phyloP scores from a whole-genome alignment of 768 basidiomycete species.

The Lactarius pseudohatsudake region DNA sequence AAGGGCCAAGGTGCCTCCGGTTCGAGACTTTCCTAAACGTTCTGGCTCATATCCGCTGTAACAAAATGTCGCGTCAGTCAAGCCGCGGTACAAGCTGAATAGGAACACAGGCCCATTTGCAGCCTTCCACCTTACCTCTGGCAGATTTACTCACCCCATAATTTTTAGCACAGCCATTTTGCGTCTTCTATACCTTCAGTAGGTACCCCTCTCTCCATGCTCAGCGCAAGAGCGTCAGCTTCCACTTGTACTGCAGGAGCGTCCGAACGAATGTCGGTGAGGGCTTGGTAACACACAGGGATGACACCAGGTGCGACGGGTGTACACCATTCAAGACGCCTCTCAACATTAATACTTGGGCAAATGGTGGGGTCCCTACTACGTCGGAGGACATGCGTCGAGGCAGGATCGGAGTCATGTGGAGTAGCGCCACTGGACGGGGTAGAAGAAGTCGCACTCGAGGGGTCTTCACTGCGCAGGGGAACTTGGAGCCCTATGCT shows the following conservation, averaged over 20 bases:
- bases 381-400: too few relatives aligned
- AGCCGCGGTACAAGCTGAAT: background rate
- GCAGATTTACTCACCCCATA: constrained; percentile 82
- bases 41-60: constrained; percentile 62
- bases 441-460: too few relatives aligned
- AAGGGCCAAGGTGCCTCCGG: constrained; percentile 78
- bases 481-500: too few relatives aligned
- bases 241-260: constrained; percentile 49
- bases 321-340: constrained; percentile 32
- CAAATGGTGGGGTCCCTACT: too few relatives aligned
- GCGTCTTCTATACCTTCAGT: constrained; percentile 31
- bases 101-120: constrained; percentile 59
- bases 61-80: background rate
- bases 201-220: constrained; percentile 27
- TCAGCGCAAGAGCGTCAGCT: constrained; percentile 40
- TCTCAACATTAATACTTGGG: too few relatives aligned
- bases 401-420: too few relatives aligned
- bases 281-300: constrained; percentile 82
- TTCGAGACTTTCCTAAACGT: constrained; percentile 70
- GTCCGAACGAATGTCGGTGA: constrained; percentile 67
- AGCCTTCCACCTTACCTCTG: constrained; percentile 75
- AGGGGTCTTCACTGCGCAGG: too few relatives aligned
- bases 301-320: constrained; percentile 62
- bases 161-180: constrained; percentile 63
- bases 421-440: too few relatives aligned